A percentile compares a stretch with the other conserved stretches of the same genome.
Evolutionary conservation across 768 basidiomycete species (phyloP).

Genomic region (Boletus reticuloceps): DNA sequence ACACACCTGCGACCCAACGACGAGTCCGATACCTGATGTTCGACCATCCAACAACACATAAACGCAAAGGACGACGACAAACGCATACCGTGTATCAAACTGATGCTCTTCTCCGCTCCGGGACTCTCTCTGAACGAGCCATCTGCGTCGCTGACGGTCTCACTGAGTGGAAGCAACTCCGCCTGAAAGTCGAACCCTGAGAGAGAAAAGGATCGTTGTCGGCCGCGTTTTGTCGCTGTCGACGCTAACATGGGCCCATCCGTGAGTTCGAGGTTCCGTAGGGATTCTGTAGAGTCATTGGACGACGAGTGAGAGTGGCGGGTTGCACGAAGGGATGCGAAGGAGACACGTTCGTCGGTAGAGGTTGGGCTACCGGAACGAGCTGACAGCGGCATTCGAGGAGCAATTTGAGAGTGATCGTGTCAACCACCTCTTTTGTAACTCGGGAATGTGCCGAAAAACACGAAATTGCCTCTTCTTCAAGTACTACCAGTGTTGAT

Average conservation of each 20-base stretch:
- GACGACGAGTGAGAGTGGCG: constrained; percentile 4
- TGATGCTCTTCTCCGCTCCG: constrained; percentile 74
- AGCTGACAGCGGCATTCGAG: constrained; percentile 17
- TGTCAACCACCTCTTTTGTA: background rate
- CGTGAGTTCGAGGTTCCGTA: constrained; percentile 76
- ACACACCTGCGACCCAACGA: constrained; percentile 74
- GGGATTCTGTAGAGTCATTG: constrained; percentile 65
- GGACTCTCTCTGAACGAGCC: constrained; percentile 42
- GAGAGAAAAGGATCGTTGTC: constrained; percentile 63
- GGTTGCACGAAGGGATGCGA: background rate
- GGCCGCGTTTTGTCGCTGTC: constrained; percentile 6
- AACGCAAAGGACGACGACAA: background rate
- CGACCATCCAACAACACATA: constrained; percentile 6
- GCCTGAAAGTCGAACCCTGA: constrained; percentile 78
- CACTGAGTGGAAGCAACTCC: constrained; percentile 73
- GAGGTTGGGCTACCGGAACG: constrained; percentile 16
- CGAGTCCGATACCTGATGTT: constrained; percentile 71
- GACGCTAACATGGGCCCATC: constrained; percentile 49
- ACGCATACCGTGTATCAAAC: constrained; percentile 68
- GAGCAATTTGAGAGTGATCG: background rate
- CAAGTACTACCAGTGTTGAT: no score
- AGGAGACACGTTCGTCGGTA: constrained; percentile 10
- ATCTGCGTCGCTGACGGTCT: constrained; percentile 73
- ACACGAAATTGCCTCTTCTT: background rate
- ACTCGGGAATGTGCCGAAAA: background rate